A percentile compares a stretch with the other conserved stretches of the same genome.
phyloP scores from a whole-genome alignment of 139 green algal species.

The Volvox africanus region DNA sequence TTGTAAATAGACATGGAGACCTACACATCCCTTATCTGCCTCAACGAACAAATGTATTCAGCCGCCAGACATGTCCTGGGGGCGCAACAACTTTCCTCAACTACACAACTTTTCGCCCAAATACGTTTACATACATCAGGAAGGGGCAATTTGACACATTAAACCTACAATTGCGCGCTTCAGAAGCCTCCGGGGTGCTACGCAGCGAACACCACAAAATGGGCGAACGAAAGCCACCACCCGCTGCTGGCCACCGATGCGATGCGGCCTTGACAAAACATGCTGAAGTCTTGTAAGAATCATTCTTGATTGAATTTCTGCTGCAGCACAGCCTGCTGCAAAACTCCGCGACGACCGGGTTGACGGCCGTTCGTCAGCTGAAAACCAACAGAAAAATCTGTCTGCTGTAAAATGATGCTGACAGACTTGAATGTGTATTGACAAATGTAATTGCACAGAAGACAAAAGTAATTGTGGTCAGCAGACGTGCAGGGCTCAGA shows the following conservation, averaged over 20 bases:
- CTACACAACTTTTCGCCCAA: background rate
- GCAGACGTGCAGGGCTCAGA: too few species aligned
- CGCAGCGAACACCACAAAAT: background rate
- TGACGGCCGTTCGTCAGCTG: background rate
- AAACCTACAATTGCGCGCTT: constrained; percentile 20
- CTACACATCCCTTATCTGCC: too few species aligned
- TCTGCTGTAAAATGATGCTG: background rate
- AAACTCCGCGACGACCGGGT: background rate
- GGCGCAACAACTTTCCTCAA: background rate
- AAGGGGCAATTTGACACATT: background rate
- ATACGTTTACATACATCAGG: background rate
- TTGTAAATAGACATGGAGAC: too few species aligned
- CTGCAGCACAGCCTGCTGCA: background rate
- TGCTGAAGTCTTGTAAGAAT: constrained; percentile 23
- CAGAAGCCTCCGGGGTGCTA: background rate
- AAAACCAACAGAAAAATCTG: background rate
- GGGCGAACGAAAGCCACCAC: background rate
- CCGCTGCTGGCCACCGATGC: background rate
- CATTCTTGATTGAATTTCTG: background rate
- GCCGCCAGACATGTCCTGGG: constrained; percentile 19
- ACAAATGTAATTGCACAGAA: background rate
- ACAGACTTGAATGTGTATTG: background rate
- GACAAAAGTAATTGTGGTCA: background rate
- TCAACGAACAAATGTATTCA: background rate
- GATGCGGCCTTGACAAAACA: background rate